phyloP scores from a whole-genome alignment of 2,329 filamentous ascomycete genomes.

The Ceratocystis harringtonii region DNA sequence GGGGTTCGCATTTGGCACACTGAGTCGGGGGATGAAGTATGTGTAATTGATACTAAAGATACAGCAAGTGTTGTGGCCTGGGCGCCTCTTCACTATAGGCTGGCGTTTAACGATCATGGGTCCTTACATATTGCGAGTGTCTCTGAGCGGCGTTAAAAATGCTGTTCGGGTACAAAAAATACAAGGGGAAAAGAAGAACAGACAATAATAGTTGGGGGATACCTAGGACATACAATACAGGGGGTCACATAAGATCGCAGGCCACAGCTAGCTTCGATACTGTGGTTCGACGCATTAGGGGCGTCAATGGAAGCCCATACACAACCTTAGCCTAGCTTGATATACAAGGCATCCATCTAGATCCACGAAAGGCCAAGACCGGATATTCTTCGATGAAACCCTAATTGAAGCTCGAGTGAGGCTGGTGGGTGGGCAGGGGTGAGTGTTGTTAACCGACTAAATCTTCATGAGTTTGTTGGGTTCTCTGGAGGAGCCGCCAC shows the following conservation, averaged over 20 bases:
- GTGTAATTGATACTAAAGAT: constrained; percentile 53
- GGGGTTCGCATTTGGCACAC: constrained; percentile 52
- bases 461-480: too few relatives aligned
- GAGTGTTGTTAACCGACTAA: too few relatives aligned
- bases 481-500: background rate
- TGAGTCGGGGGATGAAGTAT: constrained; percentile 58
- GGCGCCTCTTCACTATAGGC: constrained; percentile 58
- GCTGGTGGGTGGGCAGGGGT: too few relatives aligned
- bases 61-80: constrained; percentile 55
- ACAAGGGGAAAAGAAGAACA: background rate
- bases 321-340: too few relatives aligned
- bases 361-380: background rate
- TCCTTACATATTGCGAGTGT: constrained; percentile 46
- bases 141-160: constrained; percentile 8
- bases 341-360: too few relatives aligned
- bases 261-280: too few relatives aligned
- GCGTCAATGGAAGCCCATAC: too few relatives aligned
- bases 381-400: background rate
- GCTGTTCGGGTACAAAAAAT: background rate
- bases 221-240: too few relatives aligned
- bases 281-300: too few relatives aligned
- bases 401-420: background rate
- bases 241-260: too few relatives aligned
- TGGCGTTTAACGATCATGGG: constrained; percentile 59
- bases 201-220: background rate